A percentile compares a stretch with the other conserved stretches of the same genome.
phyloP scores from a whole-genome alignment of 495 filamentous ascomycete genomes.

The Acidiella bohemica region DNA sequence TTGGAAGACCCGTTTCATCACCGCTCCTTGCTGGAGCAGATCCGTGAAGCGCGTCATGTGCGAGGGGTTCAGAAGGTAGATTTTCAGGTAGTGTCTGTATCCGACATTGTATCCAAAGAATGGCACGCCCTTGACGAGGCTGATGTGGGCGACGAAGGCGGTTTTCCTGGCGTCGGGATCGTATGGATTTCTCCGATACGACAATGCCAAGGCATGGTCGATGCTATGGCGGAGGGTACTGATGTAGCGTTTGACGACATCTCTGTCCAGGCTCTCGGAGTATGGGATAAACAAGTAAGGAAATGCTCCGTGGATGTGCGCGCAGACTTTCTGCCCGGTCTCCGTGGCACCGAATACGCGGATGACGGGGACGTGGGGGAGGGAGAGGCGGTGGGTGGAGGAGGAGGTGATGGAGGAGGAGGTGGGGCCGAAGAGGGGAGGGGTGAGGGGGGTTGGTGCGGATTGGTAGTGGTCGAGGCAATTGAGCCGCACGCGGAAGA shows the following conservation, averaged over 20 bases:
- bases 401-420: slow-evolving; percentile 35
- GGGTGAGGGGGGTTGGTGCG: slow-evolving; percentile 66
- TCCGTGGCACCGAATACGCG: slow-evolving; percentile 89
- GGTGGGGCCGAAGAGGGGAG: slow-evolving; percentile 44
- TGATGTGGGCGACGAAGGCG: slow-evolving; percentile 76
- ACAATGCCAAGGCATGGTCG: slow-evolving; percentile 70
- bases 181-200: slow-evolving; percentile 60
- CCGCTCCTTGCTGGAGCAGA: slow-evolving; percentile 68
- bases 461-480: slow-evolving; percentile 90
- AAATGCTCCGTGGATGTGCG: slow-evolving; percentile 89
- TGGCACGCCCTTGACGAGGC: slow-evolving; percentile 79
- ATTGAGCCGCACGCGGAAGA: slow-evolving; percentile 73
- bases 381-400: slow-evolving; percentile 38
- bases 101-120: slow-evolving; percentile 94
- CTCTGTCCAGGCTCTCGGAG: slow-evolving; percentile 48
- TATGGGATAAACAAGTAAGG: slow-evolving; percentile 92
- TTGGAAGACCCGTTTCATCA: slow-evolving; percentile 72
- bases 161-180: slow-evolving; percentile 40
- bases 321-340: slow-evolving; percentile 90
- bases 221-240: slow-evolving; percentile 62
- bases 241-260: slow-evolving; percentile 57
- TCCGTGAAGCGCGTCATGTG: slow-evolving; percentile 73
- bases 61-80: slow-evolving; percentile 77
- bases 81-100: slow-evolving; percentile 81
- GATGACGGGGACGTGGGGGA: slow-evolving; percentile 70